These are phyloP conservation scores for Neurospora discreta DNA, from an alignment of 495 filamentous ascomycete genomes.

Conservation along the genomic window DNA sequence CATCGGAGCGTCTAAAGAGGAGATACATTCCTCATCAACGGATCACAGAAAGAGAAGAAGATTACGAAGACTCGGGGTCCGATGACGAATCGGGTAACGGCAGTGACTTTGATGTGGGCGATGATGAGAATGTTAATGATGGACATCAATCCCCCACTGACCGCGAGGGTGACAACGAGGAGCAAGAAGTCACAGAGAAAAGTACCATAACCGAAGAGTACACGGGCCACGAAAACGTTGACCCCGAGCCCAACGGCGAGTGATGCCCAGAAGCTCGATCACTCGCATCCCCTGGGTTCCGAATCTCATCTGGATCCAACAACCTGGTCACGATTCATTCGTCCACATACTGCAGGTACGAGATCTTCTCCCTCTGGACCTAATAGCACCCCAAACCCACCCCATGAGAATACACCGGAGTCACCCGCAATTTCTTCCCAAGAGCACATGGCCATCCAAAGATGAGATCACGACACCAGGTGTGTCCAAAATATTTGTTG, in stretches of 20 bases:
- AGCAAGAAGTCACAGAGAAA: background rate
- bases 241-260: background rate
- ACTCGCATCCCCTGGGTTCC: background rate
- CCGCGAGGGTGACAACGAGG: background rate
- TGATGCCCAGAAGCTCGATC: background rate
- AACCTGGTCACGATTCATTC: background rate
- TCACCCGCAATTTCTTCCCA: background rate
- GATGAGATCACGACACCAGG: background rate
- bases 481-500: background rate
- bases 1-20: background rate
- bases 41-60: background rate
- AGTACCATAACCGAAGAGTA: background rate
- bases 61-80: background rate
- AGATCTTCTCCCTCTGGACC: too few species aligned
- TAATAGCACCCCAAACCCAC: background rate
- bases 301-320: background rate
- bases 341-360: background rate
- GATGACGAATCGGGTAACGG: background rate
- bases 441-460: too few species aligned
- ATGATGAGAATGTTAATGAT: background rate
- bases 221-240: background rate
- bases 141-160: background rate
- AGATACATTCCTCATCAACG: background rate
- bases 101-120: background rate
- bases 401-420: background rate